Conservation (phyloP, 495 filamentous ascomycete species). For the Daldinia concentrica region DNA sequence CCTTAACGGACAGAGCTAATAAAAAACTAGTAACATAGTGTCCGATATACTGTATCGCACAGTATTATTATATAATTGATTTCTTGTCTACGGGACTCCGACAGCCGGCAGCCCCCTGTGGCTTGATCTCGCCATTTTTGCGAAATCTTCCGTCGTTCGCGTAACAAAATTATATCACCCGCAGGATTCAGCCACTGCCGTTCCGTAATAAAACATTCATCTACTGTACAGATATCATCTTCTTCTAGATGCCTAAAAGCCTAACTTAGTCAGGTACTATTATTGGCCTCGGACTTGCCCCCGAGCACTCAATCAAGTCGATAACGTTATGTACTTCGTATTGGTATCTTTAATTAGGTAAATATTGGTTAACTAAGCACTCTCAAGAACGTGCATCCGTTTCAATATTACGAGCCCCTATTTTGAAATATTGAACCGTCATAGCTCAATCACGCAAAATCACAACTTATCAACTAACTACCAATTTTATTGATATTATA, state of each 20-base stretch:
- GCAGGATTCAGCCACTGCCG: slow-evolving; percentile 19
- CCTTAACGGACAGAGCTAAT: not conserved
- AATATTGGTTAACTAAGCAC: too few relatives aligned
- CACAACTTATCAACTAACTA: not conserved
- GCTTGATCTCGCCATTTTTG: slow-evolving; percentile 39
- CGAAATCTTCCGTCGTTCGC: slow-evolving; percentile 30
- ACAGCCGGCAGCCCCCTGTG: slow-evolving; percentile 37
- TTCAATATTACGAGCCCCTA: not conserved
- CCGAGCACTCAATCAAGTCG: not conserved
- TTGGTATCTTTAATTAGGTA: not conserved
- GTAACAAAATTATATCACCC: slow-evolving; percentile 20
- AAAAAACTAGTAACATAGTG: slow-evolving; percentile 9
- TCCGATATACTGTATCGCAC: slow-evolving; percentile 10
- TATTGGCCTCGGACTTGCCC: not conserved
- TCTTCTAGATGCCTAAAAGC: not conserved
- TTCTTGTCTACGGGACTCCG: slow-evolving; percentile 23
- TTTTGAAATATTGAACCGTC: not conserved
- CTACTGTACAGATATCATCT: not conserved
- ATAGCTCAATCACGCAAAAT: slow-evolving; percentile 2
- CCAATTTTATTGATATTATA: too few relatives aligned
- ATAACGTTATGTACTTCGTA: not conserved
- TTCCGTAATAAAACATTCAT: slow-evolving; percentile 21
- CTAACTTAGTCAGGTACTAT: not conserved
- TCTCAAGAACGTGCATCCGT: not conserved
- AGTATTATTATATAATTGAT: slow-evolving; percentile 21